Base-by-base conservation (phyloP, 257 asterid genomes). In the Primulina eburnea region DNA sequence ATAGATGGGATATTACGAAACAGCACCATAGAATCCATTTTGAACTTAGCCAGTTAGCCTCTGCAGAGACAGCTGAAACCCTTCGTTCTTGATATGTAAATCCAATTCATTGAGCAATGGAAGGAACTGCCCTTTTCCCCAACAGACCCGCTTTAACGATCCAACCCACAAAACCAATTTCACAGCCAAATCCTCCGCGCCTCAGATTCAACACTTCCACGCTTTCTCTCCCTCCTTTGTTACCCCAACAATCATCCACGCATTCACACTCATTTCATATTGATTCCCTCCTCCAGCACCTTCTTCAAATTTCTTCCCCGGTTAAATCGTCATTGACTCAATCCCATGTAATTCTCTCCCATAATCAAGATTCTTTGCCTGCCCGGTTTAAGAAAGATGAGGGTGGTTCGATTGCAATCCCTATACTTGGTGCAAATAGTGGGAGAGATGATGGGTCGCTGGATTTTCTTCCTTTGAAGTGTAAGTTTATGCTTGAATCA, bases 231-330 rank as follows among this genome's bases (percentile, higher is more conserved):
- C 99, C 99, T 14, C 83, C 93, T 17, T 76, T 79, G 50, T 82
- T 83, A 17, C 90, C 89, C 20, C 68, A 72, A 1, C 77, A 73
- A 5, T 64, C 90, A 26, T 20, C 74, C 5, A 28, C 77, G 37
- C 68, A 89, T 9, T 47, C 90, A 7, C 76, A 85, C 59, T 63
- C 89, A 4, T 86, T 89, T 38, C 96, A 88, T 32, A 79, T 93
- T 24, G 96, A 93, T 76, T 86, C 99, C 16, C 95, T 93, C 70
- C 86, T 93, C 17, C 89, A 85, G 72, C 89, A 87, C 75, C 95
- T 93, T 37, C 87, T 87, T 26, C 92, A 85, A 73, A 75, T 88
- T 30, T 88, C 98, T 26, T 76, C 77, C 7, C 85, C 85, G 7
- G 71, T 76, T 0, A 82, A 80, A 58, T 71, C 89, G 16, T 80